Percentiles rank a stretch among this genome's conserved stretches.
phyloP scores from a whole-genome alignment of 1,139 yeast genomes.

The Suhomyces maxii region DNA sequence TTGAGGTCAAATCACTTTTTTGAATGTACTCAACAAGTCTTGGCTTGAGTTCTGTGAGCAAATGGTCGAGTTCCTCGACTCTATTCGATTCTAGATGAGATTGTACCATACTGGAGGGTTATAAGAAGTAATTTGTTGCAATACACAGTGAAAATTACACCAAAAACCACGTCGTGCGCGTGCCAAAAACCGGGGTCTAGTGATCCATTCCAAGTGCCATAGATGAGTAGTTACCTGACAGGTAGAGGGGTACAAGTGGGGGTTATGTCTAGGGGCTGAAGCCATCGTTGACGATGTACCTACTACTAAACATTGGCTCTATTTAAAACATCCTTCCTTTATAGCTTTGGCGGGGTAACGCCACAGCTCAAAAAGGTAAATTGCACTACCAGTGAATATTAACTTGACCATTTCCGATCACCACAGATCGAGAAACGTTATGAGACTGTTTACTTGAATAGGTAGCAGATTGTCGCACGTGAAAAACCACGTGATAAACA shows the following conservation, averaged over 20 bases:
- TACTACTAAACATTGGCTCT: too few species aligned
- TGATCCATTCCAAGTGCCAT: background rate
- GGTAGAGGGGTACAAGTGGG: too few species aligned
- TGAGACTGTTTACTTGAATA: too few species aligned
- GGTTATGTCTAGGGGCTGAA: too few species aligned
- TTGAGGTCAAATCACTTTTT: slow-evolving; percentile 33
- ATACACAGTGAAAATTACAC: slow-evolving; percentile 1
- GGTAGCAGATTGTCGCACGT: background rate
- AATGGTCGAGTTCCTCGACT: slow-evolving; percentile 38
- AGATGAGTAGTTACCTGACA: too few species aligned
- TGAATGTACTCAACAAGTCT: slow-evolving; percentile 37
- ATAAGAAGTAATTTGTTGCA: background rate
- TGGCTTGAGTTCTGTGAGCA: slow-evolving; percentile 37
- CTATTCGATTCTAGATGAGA: slow-evolving; percentile 35
- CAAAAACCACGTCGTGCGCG: background rate
- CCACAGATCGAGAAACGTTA: too few species aligned
- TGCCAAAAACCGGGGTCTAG: background rate
- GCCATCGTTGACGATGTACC: too few species aligned
- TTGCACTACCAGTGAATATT: too few species aligned
- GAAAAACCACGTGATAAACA: background rate
- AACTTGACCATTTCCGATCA: too few species aligned
- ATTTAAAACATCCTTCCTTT: too few species aligned
- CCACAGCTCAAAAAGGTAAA: too few species aligned
- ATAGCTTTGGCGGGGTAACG: too few species aligned
- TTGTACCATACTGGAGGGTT: slow-evolving; percentile 4